Percentiles rank a stretch among this genome's conserved stretches.
Evolutionary conservation across 1,284 basidiomycete genomes (phyloP).

Genomic region (Sanghuangporus weigelae): DNA sequence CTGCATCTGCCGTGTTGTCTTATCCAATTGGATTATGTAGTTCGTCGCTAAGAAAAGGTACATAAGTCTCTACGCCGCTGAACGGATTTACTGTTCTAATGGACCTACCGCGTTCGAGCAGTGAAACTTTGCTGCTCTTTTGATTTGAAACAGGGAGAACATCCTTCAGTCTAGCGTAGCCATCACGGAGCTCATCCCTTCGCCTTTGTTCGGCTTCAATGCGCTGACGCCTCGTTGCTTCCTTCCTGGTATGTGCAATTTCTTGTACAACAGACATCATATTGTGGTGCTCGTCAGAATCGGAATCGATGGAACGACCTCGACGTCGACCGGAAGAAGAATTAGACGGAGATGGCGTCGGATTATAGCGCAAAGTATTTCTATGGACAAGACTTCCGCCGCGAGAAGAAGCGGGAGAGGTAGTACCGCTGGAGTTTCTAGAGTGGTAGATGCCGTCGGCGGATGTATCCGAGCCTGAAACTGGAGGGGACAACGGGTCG

Average conservation of each 20-base stretch:
- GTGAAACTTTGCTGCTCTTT: slow-evolving; percentile 83
- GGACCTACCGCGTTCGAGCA: slow-evolving; percentile 75
- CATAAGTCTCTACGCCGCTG: slow-evolving; percentile 6
- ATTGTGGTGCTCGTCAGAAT: slow-evolving; percentile 58
- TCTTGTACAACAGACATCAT: slow-evolving; percentile 64
- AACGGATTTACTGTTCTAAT: slow-evolving; percentile 1
- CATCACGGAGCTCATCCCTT: slow-evolving; percentile 81
- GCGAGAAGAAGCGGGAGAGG: slow-evolving; percentile 69
- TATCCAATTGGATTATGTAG: slow-evolving; percentile 66
- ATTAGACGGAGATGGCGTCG: slow-evolving; percentile 70
- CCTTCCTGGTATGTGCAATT: slow-evolving; percentile 71
- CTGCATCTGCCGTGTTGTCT: slow-evolving; percentile 62
- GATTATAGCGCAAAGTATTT: slow-evolving; percentile 61
- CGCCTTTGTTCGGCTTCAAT: slow-evolving; percentile 84
- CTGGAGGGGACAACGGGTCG: slow-evolving; percentile 73
- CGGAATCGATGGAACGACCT: slow-evolving; percentile 63
- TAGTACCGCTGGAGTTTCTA: slow-evolving; percentile 66
- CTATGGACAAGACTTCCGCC: slow-evolving; percentile 70
- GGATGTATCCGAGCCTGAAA: slow-evolving; percentile 81
- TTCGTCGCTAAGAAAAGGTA: slow-evolving; percentile 50
- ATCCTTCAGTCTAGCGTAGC: slow-evolving; percentile 82
- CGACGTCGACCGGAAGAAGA: slow-evolving; percentile 59
- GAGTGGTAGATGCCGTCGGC: slow-evolving; percentile 73
- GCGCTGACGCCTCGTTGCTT: slow-evolving; percentile 74
- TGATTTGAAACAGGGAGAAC: slow-evolving; percentile 81